Evolutionary conservation across 192 early-diverging fungal species (phyloP), one percentile per base, ranked within the genome.

Genomic region (Phlyctochytrium arcticum): DNA sequence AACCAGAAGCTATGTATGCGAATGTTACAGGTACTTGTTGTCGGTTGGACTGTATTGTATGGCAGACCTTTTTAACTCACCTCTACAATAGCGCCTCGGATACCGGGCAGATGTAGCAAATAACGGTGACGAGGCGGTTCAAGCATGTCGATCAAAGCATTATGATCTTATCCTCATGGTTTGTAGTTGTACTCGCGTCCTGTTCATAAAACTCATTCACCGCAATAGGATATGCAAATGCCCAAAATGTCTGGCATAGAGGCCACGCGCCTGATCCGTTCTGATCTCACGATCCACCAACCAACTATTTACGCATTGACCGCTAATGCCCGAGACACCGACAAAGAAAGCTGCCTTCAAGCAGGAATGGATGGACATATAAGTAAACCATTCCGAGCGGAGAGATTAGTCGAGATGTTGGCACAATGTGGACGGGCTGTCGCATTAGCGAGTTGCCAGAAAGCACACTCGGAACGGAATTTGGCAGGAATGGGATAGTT

Each of bases 291-390:
- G 7, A 32, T 36, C 32, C 30, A 32, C 5, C 57, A 54, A 19
- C 62, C 63, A 10, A 31, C 36, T 21, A 71, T 71, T 36, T 6
- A 67, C 29, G 70, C 70, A 6, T 19, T 71, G 32, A 71, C 70
- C 5, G 70, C 70, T 23, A 65, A 67, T 48, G 70, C 64, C 30
- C 47, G 65, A 63, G 57, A 57, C 23, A 48, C 57, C 6, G 70
- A 71, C 58, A 44, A 53, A 9, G 42, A 56, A n/a, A 36, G 15
- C 8, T 71, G 70, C 57, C 46, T 71, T 19, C 37, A 47, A 8
- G 64, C 63, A 7, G 70, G 70, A 5, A 71, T 71, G 70, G 49
- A 66, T 34, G 70, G 50, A 5, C 62, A 66, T 55, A 51, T 71
- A 6, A 26, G 37, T 31, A 71, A 71, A 42, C 70, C 70, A 48